Percentiles rank a stretch among this genome's conserved stretches.
These are phyloP conservation scores for Cajanus cajan DNA, from an alignment of 306 rosid species.

Conservation along the genomic window DNA sequence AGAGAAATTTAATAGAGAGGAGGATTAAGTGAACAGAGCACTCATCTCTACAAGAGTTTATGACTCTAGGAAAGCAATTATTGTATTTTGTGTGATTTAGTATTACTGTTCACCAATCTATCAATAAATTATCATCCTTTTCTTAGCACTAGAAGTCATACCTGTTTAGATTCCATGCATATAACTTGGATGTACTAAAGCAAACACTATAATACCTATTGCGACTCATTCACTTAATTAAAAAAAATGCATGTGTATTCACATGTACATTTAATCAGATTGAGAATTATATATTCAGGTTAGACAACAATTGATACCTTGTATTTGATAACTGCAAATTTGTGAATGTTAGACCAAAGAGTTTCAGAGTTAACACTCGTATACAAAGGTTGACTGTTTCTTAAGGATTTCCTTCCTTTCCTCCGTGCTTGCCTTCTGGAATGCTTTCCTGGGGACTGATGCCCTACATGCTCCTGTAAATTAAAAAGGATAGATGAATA, in stretches of 20 bases:
- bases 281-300: background rate
- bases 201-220: background rate
- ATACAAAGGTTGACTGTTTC: constrained; percentile 51
- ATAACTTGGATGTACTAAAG: background rate
- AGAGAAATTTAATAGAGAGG: background rate
- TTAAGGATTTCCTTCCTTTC: constrained; percentile 57
- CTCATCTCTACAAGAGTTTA: background rate
- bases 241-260: background rate
- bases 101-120: background rate
- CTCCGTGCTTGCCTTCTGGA: constrained; percentile 59
- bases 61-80: background rate
- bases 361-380: constrained; percentile 59
- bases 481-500: background rate
- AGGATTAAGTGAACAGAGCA: background rate
- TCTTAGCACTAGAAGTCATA: background rate
- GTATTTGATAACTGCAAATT: constrained; percentile 67
- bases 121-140: background rate
- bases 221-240: background rate
- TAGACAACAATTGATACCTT: constrained; percentile 49
- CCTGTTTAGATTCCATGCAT: background rate
- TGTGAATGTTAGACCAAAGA: constrained; percentile 74
- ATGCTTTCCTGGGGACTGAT: constrained; percentile 53
- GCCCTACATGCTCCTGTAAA: constrained; percentile 64
- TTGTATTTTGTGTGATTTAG: background rate
- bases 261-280: background rate